Percentiles rank a stretch among this genome's conserved stretches.
phyloP scores from a whole-genome alignment of 2,329 filamentous ascomycete genomes.

The Xylariaceae sp. region DNA sequence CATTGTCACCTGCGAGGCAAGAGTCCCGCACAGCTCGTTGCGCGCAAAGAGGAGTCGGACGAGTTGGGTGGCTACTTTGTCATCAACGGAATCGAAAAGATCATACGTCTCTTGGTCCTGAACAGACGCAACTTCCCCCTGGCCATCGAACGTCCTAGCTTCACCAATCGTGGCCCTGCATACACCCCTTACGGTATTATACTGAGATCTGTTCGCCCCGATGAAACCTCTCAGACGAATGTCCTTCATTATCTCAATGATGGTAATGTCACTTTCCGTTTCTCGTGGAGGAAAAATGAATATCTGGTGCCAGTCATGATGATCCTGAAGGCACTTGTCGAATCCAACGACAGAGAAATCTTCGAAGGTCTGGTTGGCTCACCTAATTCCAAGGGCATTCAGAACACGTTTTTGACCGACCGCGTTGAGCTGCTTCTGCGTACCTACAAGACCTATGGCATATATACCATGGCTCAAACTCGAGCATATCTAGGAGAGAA shows the following conservation, averaged over 20 bases:
- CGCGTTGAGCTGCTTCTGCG: conserved; percentile 86
- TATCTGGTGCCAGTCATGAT: conserved; percentile 95
- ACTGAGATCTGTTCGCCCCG: conserved; percentile 86
- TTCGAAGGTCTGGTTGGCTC: conserved; percentile 88
- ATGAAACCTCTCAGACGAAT: conserved; percentile 97
- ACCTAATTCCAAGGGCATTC: conserved; percentile 66
- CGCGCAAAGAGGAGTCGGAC: conserved; percentile 89
- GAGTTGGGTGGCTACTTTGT: conserved; percentile 96
- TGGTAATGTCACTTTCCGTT: conserved; percentile 93
- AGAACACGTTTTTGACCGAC: conserved; percentile 91
- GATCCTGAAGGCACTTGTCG: conserved; percentile 89
- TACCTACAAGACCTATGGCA: conserved; percentile 85
- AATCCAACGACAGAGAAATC: conserved; percentile 95
- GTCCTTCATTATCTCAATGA: conserved; percentile 93
- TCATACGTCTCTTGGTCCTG: conserved; percentile 86
- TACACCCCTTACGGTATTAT: conserved; percentile 91
- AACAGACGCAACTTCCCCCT: conserved; percentile 91
- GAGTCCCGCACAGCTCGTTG: conserved; percentile 74
- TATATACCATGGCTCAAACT: conserved; percentile 78
- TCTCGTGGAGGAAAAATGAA: conserved; percentile 97
- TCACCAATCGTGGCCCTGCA: conserved; percentile 75
- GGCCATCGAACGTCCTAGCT: conserved; percentile 87
- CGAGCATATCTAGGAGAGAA: conserved; percentile 83
- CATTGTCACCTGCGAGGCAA: conserved; percentile 85
- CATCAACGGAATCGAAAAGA: conserved; percentile 95